Conservation (phyloP, 305 asterid genomes). For the Fraxinus baroniana region DNA sequence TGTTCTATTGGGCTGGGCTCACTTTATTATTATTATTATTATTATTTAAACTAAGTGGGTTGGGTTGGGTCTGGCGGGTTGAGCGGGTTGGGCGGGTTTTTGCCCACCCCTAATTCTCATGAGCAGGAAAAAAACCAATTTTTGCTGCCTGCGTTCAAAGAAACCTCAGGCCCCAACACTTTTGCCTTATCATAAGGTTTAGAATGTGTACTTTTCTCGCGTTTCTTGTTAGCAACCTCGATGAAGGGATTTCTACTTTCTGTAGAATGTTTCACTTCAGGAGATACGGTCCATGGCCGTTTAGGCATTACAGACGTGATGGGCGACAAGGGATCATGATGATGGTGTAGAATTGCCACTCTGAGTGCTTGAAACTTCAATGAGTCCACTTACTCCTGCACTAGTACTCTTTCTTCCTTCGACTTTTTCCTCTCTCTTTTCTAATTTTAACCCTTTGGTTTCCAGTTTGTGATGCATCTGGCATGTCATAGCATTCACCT, state of each 20-base stretch:
- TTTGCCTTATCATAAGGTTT: conserved; percentile 28
- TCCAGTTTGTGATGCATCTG: conserved; percentile 36
- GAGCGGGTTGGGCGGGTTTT: too few species aligned
- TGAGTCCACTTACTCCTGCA: conserved; percentile 26
- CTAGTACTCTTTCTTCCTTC: conserved; percentile 54
- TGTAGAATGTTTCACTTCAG: conserved; percentile 34
- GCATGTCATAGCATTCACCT: conserved; percentile 38
- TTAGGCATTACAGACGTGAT: background rate
- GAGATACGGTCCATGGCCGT: conserved; percentile 24
- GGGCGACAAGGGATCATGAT: conserved; percentile 73
- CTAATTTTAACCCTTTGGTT: conserved; percentile 53
- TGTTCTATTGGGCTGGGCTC: too few species aligned
- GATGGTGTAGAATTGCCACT: conserved; percentile 83
- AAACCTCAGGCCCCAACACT: conserved; percentile 30
- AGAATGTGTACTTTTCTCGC: conserved; percentile 32
- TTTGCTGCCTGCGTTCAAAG: conserved; percentile 17
- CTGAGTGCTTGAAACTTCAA: conserved; percentile 68
- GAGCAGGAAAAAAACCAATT: conserved; percentile 24
- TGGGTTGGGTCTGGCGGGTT: too few species aligned
- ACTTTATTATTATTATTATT: too few species aligned
- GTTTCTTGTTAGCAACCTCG: conserved; percentile 25
- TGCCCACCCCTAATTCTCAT: too few species aligned
- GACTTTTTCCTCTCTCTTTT: conserved; percentile 61
- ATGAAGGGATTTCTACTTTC: conserved; percentile 42
- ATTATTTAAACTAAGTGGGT: too few species aligned